Base-by-base conservation (phyloP, 495 filamentous ascomycete species). In the Cryomyces antarcticus region DNA sequence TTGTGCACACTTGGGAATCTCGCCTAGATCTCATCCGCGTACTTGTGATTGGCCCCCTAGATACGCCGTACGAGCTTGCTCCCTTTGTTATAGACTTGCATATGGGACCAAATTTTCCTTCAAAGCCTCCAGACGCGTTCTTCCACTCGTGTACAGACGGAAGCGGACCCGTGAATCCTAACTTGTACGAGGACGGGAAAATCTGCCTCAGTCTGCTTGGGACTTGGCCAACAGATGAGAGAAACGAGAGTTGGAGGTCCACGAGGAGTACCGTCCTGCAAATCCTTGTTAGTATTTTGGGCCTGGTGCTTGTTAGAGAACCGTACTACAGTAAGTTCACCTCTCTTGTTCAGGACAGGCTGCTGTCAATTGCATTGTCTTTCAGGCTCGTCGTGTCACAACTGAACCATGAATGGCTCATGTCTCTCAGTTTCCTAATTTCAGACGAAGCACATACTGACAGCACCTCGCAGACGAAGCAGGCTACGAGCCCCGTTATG, bases 121-220 rank as follows among this genome's bases (percentile, higher is more conserved):
- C 49, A 10, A 42, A 48, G 0, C 67, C 73, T 5, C 73, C 73
- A 0, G 39, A 52, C 4, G 60, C 62, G 2, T 67, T 61, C 52
- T 78, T 78, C 48, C 72, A 78, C 50, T 68, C 64, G 27, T 67
- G 54, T 7, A 42, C 65, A 0, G 50, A 60, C 34, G 61, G 64
- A 4, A 45, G 62, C 6, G 72, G 69, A 2, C 57, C 60, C 10
- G 60, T 77, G 31, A 78, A 78, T 50, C 74, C 74, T 1, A 78
- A 78, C 48, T 51, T 78, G 4, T 76, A 75, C 48, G 70, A 76
- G 48, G 64, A 77, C 49, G 71, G 74, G 10, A 73, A 65, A 39
- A 70, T 77, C 30, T 78, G 74, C 45, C 56, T 78, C 7, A 72
- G 59, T 43, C 54, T 78, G 24, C 52, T 78, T 7, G 74, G 72